phyloP scores from a whole-genome alignment of 2,329 filamentous ascomycete genomes.

The Echinosphaeria canescens region DNA sequence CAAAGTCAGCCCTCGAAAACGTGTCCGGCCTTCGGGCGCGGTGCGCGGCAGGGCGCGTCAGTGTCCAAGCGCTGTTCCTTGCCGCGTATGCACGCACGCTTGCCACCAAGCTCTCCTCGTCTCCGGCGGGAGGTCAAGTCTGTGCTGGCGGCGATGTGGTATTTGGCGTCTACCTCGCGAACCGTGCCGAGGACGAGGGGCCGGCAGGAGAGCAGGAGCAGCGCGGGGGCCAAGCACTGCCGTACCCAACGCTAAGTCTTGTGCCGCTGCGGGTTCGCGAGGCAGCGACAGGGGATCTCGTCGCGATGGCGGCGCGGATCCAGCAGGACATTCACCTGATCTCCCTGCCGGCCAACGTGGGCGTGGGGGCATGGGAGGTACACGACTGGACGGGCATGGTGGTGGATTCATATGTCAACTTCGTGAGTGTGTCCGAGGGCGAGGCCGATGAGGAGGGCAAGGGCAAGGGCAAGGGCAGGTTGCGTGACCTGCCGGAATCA shows the following conservation, averaged over 20 bases:
- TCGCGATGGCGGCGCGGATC: slow-evolving; percentile 32
- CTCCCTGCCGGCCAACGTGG: slow-evolving; percentile 26
- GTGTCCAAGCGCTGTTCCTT: slow-evolving; percentile 55
- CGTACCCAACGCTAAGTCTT: slow-evolving; percentile 56
- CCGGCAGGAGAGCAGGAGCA: slow-evolving; percentile 21
- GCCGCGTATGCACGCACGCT: slow-evolving; percentile 39
- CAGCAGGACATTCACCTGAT: slow-evolving; percentile 48
- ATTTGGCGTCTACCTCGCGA: slow-evolving; percentile 69
- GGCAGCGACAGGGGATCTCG: slow-evolving; percentile 11
- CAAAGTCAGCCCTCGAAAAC: slow-evolving; percentile 18
- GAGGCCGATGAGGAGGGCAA: not conserved
- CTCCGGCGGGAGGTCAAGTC: too few species aligned
- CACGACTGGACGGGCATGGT: slow-evolving; percentile 49
- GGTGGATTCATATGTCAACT: slow-evolving; percentile 64
- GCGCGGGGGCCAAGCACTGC: slow-evolving; percentile 7
- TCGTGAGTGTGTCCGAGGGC: slow-evolving; percentile 31
- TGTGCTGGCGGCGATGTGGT: too few species aligned
- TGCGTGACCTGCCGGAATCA: not conserved
- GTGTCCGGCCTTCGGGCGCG: slow-evolving; percentile 15
- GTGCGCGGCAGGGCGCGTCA: slow-evolving; percentile 29
- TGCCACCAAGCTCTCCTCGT: slow-evolving; percentile 3
- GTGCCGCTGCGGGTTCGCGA: slow-evolving; percentile 42
- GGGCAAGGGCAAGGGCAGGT: not conserved
- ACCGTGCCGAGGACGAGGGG: slow-evolving; percentile 34
- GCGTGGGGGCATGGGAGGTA: slow-evolving; percentile 49